Evolutionary conservation across 495 filamentous ascomycete species (phyloP).

Genomic region (Penicillium angulare): DNA sequence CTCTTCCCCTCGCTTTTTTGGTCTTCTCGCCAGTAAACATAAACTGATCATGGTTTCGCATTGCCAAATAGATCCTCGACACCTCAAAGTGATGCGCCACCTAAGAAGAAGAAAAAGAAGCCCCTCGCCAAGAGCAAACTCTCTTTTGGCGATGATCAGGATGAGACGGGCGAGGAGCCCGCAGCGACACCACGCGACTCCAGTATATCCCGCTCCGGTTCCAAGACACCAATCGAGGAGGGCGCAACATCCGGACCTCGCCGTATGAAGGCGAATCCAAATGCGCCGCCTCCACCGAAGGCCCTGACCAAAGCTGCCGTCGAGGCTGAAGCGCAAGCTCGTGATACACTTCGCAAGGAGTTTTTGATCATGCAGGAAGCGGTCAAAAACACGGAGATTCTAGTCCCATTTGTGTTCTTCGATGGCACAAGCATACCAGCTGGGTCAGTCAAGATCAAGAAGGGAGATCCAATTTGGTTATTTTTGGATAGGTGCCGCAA

Average conservation of each 20-base stretch:
- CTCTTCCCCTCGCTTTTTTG: not conserved
- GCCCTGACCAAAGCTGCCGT: constrained; percentile 83
- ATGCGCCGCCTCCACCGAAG: constrained; percentile 68
- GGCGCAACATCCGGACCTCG: constrained; percentile 31
- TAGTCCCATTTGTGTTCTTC: constrained; percentile 96
- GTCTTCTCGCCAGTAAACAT: not conserved
- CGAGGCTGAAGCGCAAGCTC: constrained; percentile 73
- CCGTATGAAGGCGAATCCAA: constrained; percentile 66
- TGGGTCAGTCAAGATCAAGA: constrained; percentile 79
- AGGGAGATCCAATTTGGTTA: constrained; percentile 87
- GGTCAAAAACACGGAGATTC: constrained; percentile 85
- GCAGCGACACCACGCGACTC: constrained; percentile 34
- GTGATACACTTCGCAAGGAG: constrained; percentile 80
- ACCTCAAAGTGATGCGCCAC: constrained; percentile 42
- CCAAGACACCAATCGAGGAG: constrained; percentile 41
- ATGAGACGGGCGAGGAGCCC: constrained; percentile 36
- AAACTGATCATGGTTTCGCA: constrained; percentile 29
- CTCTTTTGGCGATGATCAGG: constrained; percentile 65
- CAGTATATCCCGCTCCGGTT: constrained; percentile 35
- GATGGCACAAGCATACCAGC: constrained; percentile 95
- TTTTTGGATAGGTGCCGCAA: constrained; percentile 90
- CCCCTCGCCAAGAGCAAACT: constrained; percentile 60
- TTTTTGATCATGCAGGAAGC: constrained; percentile 81
- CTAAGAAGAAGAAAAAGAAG: constrained; percentile 70
- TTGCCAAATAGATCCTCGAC: constrained; percentile 40